Evolutionary conservation across 768 basidiomycete species (phyloP).

Genomic region (Suillus hirtellus): DNA sequence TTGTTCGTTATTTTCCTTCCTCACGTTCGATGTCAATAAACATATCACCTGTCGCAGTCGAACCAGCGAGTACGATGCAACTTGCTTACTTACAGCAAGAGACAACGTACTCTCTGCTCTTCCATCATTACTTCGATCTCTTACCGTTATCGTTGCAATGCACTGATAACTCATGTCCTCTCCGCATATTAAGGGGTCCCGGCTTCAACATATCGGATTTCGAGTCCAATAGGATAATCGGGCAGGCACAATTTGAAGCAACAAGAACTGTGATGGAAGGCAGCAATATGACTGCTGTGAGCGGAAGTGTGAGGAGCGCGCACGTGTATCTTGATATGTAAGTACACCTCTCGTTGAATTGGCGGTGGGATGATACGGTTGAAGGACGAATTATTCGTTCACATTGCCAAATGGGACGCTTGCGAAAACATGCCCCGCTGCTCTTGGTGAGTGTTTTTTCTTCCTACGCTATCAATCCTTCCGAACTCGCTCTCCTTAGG

Average conservation of each 20-base stretch:
- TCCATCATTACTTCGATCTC: neutral
- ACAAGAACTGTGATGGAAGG: slow-evolving; percentile 64
- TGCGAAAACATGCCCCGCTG: slow-evolving; percentile 75
- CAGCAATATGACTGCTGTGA: slow-evolving; percentile 43
- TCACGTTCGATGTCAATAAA: neutral
- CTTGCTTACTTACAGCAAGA: too few relatives aligned
- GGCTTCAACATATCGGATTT: slow-evolving; percentile 77
- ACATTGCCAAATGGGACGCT: slow-evolving; percentile 62
- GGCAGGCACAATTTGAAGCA: slow-evolving; percentile 65
- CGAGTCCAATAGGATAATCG: slow-evolving; percentile 74
- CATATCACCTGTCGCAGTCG: neutral
- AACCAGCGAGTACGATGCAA: neutral
- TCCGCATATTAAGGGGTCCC: slow-evolving; percentile 53
- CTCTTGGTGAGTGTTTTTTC: slow-evolving; percentile 53
- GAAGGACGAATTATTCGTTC: slow-evolving; percentile 66
- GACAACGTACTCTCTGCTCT: neutral
- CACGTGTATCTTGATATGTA: slow-evolving; percentile 74
- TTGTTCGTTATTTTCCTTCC: neutral
- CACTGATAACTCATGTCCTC: neutral
- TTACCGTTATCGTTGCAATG: neutral
- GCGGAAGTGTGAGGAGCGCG: slow-evolving; percentile 66
- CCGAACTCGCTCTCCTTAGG: slow-evolving; percentile 40
- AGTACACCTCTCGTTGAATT: slow-evolving; percentile 19
- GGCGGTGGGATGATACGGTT: slow-evolving; percentile 1
- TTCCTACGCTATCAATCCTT: slow-evolving; percentile 12